Evolutionary conservation across 2,329 filamentous ascomycete species (phyloP).

Genomic region (Colletotrichum tropicale): DNA sequence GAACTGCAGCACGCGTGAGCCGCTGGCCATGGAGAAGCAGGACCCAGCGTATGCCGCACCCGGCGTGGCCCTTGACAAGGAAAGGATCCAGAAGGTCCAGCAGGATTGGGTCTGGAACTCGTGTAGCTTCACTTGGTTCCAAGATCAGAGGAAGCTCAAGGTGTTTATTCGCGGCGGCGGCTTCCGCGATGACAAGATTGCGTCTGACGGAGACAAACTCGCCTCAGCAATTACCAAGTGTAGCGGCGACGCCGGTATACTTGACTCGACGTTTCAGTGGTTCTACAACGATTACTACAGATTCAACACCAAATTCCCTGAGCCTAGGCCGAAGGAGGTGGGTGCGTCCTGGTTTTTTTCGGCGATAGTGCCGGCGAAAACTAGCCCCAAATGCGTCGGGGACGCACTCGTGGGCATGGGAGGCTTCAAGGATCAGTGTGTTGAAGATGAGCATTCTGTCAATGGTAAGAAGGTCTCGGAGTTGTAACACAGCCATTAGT

Average conservation of each 20-base stretch:
- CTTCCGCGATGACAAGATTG: neutral
- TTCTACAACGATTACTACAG: neutral
- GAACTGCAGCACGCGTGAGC: conserved; percentile 21
- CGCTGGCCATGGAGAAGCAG: conserved; percentile 19
- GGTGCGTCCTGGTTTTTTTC: neutral
- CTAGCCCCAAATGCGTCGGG: neutral
- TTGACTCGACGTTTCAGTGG: neutral
- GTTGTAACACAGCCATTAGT: accelerated
- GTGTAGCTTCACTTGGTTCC: neutral
- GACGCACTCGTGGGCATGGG: neutral
- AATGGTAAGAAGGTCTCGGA: neutral
- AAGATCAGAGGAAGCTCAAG: neutral
- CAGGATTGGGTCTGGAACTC: conserved; percentile 14
- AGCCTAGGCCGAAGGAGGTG: neutral
- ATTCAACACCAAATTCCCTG: neutral
- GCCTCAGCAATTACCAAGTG: neutral
- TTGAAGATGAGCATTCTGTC: neutral
- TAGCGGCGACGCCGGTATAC: neutral
- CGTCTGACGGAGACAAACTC: neutral
- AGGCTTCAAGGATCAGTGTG: neutral
- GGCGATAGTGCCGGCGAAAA: neutral
- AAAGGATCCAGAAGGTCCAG: neutral
- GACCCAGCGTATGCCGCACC: conserved; percentile 18
- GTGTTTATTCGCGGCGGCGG: neutral
- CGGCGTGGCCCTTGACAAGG: conserved; percentile 11